Evolutionary conservation across 176 grass and related monocot genomes (phyloP), one percentile per base, ranked within the genome.

Genomic region (Cocos nucifera): DNA sequence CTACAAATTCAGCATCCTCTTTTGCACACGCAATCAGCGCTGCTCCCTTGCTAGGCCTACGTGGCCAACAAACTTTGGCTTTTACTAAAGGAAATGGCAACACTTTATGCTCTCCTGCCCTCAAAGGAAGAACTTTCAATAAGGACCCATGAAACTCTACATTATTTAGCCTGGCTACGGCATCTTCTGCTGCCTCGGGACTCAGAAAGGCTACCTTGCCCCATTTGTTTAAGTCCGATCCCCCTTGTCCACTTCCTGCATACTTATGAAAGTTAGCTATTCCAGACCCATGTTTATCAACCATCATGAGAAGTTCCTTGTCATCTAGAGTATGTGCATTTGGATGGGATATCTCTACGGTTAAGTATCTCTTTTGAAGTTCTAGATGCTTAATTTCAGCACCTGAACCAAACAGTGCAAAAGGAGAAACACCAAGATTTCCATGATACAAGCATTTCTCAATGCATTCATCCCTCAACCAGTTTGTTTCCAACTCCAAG

Each of bases 351-450:
- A 97, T 68, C 56, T 97, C 87, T 59, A 97, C 80, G 0, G 92
- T 78, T 57, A 97, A 56, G 75, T 63, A 77, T 44, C 81, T 77
- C 58, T 82, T 90, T 59, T 66, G 80, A 59, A 97, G 86, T 74
- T 97, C 92, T 20, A 90, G 77, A 85, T 97, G 92, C 71, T 97
- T 97, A 22, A 97, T 88, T 82, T 87, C 83, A 82, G 83, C 92
- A 75, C 92, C 87, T 18, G 87, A 90, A 12, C 92, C 87, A 74
- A 97, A 82, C 18, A 97, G 69, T 51, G 81, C 87, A 71, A 82
- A 15, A 50, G 74, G 25, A 63, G 85, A 80, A 51, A 63, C 69
- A 58, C 80, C 74, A 17, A 62, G 60, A 67, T 77, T 70, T 17
- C 75, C 59, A 12, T 76, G 69, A 73, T 77, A 90, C 62, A 90